Percentiles rank a stretch among this genome's conserved stretches.
Conservation (phyloP, 2,329 filamentous ascomycete genomes). For the Pseudogymnoascus sp. region DNA sequence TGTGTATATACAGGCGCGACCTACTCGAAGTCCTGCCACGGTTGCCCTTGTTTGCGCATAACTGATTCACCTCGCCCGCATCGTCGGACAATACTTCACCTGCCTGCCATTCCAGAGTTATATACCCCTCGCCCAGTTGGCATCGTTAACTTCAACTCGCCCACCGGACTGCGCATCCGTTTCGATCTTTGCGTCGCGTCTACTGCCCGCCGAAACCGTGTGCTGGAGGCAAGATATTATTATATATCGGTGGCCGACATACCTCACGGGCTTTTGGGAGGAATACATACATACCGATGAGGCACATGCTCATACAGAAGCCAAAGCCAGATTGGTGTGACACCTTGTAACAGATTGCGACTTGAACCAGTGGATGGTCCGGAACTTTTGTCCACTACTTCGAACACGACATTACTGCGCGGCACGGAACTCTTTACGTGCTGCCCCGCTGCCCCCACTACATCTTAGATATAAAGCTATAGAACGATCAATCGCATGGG, state of each 20-base stretch:
- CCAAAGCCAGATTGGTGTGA: background rate
- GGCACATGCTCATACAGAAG: slow-evolving; percentile 1
- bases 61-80: background rate
- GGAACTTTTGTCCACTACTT: background rate
- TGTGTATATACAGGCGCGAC: background rate
- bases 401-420: background rate
- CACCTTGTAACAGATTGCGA: background rate
- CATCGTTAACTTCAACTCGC: background rate
- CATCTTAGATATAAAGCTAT: background rate
- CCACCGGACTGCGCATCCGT: background rate
- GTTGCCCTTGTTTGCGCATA: background rate
- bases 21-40: background rate
- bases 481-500: slow-evolving; percentile 19
- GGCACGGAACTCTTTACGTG: background rate
- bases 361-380: background rate
- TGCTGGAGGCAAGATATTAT: background rate
- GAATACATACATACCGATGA: slow-evolving; percentile 1
- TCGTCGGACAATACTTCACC: background rate
- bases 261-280: background rate
- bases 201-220: background rate
- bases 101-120: background rate
- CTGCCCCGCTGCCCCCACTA: background rate
- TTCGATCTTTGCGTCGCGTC: background rate
- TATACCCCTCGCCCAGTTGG: background rate
- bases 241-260: background rate